Evolutionary conservation across 2,329 filamentous ascomycete genomes (phyloP).

Genomic region (Xylaria polymorpha): DNA sequence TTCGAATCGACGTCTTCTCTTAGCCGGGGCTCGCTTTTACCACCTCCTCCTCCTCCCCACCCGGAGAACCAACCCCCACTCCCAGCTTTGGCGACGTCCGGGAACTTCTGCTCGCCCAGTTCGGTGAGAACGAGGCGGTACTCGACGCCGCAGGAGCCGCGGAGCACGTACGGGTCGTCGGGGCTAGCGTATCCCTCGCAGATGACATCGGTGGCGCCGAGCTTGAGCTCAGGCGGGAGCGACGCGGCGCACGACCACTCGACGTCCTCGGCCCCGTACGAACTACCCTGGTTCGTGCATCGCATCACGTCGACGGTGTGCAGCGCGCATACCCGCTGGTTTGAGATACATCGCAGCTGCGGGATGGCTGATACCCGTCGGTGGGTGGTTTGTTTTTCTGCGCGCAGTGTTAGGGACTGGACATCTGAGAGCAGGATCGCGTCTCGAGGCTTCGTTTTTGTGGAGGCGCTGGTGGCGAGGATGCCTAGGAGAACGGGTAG

Average conservation of each 20-base stretch:
- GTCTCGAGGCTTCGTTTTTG: constrained; percentile 57
- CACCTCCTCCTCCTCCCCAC: constrained; percentile 45
- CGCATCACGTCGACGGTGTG: constrained; percentile 85
- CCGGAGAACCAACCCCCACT: constrained; percentile 51
- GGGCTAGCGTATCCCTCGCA: constrained; percentile 87
- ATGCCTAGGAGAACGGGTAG: constrained; percentile 38
- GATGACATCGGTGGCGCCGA: constrained; percentile 88
- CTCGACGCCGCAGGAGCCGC: constrained; percentile 92
- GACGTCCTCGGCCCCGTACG: constrained; percentile 82
- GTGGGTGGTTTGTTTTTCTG: constrained; percentile 73
- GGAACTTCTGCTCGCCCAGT: constrained; percentile 77
- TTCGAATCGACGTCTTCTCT: constrained; percentile 43
- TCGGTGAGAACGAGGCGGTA: constrained; percentile 85
- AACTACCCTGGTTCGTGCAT: constrained; percentile 85
- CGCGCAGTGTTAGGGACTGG: constrained; percentile 80
- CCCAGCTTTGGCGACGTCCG: constrained; percentile 59
- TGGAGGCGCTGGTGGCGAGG: constrained; percentile 30
- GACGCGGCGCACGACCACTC: constrained; percentile 87
- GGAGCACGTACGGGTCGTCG: constrained; percentile 87
- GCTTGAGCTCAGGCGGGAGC: constrained; percentile 70
- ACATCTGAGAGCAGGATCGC: constrained; percentile 72
- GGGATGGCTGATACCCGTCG: constrained; percentile 82
- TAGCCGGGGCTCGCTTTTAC: constrained; percentile 38
- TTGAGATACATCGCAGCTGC: constrained; percentile 81
- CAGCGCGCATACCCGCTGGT: constrained; percentile 71